Conservation (phyloP, 768 basidiomycete species). For the Boletus coccyginus region DNA sequence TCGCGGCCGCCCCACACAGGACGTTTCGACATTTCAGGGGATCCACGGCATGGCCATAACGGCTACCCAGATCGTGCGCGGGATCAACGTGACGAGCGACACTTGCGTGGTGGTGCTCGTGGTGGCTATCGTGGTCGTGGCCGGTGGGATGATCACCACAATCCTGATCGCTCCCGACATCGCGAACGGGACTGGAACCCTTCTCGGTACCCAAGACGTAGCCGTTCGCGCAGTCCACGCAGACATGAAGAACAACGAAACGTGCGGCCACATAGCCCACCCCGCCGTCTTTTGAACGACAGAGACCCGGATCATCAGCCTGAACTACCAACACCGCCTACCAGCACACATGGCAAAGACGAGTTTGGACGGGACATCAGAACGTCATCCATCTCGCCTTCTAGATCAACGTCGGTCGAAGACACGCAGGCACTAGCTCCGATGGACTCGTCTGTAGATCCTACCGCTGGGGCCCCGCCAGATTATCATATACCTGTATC, state of each 20-base stretch:
- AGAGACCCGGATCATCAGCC: constrained; percentile 26
- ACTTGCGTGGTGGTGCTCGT: constrained; percentile 51
- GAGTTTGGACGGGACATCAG: constrained; percentile 86
- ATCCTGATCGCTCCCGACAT: constrained; percentile 40
- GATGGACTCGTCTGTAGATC: constrained; percentile 39
- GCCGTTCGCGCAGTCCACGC: constrained; percentile 76
- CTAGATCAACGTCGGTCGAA: constrained; percentile 27
- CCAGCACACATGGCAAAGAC: constrained; percentile 56
- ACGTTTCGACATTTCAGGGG: constrained; percentile 36
- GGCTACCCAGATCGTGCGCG: constrained; percentile 42
- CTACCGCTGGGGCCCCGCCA: constrained; percentile 42
- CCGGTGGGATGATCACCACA: constrained; percentile 61
- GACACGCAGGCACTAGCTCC: constrained; percentile 27
- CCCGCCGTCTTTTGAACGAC: constrained; percentile 42
- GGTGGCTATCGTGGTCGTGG: constrained; percentile 61
- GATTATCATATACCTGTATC: constrained; percentile 48
- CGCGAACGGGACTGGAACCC: constrained; percentile 42
- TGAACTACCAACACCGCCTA: constrained; percentile 22
- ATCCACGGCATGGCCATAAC: constrained; percentile 35
- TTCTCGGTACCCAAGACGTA: constrained; percentile 47
- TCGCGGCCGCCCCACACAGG: neutral
- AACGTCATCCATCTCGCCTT: constrained; percentile 41
- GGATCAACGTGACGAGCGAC: constrained; percentile 47
- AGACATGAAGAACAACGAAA: constrained; percentile 52
- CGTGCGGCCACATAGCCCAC: constrained; percentile 58